Evolutionary conservation across 2,329 filamentous ascomycete species (phyloP), one percentile per base, ranked within the genome.

Genomic region (Ceratocystis colombiana): DNA sequence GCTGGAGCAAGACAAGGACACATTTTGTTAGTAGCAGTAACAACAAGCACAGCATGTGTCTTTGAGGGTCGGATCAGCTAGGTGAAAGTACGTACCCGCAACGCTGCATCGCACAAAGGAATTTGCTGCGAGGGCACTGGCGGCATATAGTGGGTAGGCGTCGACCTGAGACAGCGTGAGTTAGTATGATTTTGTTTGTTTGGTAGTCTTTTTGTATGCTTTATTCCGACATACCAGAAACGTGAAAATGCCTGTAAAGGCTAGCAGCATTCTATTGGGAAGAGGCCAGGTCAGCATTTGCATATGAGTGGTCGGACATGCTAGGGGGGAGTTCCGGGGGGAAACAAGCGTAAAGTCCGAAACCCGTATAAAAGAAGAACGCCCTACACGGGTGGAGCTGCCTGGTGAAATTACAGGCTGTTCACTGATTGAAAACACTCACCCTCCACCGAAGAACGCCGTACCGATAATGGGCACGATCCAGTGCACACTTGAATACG

Each of bases 201-300:
- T 17, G n/a, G 22, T 7, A 64, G 48, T 37, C 25, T 22, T 59
- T 22, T 10, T 30, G 48, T 8, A 1, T 15, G 25, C 8, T 17
- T 61, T 8, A 25, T 6, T n/a, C 30, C 41, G 7, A 25, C 41
- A 10, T 75, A 93, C 90, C 69, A 95, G 78, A 76, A 95, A 96
- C 12, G 90, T 95, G 75, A 96, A 96, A 70, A 95, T 84, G 64
- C 90, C 90, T 66, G 84, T 87, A 75, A 90, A 96, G 37, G 88
- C 84, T 67, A 95, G 82, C 68, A 96, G 82, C 65, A 84, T 87
- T 64, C 88, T 90, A 71, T 72, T 41, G 46, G 46, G 5, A 70
- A 69, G 66, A 70, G 72, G 69, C 62, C 46, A 22, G 10, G 20
- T 64, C 55, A 64, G 62, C 57, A 50, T 17, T 48, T 61, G 37